phyloP scores from a whole-genome alignment of 2,329 filamentous ascomycete genomes.

The Fusarium solani-melongenae region DNA sequence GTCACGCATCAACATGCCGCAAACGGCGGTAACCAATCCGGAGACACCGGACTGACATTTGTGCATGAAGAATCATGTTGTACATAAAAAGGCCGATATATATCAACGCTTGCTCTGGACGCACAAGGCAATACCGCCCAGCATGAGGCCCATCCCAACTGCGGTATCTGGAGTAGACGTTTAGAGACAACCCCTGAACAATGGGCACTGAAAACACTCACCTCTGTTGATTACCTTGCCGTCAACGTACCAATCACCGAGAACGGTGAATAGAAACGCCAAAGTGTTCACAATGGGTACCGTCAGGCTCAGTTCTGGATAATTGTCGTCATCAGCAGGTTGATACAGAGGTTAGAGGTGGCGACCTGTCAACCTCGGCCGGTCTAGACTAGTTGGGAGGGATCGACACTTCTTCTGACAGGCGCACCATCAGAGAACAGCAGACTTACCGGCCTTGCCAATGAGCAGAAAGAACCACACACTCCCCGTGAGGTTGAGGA shows the following conservation, averaged over 20 bases:
- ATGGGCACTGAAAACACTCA: slow-evolving; percentile 54
- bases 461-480: slow-evolving; percentile 97
- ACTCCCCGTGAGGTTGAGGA: slow-evolving; percentile 91
- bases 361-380: slow-evolving; percentile 24
- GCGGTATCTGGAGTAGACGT: slow-evolving; percentile 72
- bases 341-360: slow-evolving; percentile 4
- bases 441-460: slow-evolving; percentile 81
- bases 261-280: slow-evolving; percentile 94
- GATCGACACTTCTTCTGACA: slow-evolving; percentile 22
- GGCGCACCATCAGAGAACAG: slow-evolving; percentile 5
- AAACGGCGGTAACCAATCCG: slow-evolving; percentile 38
- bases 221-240: slow-evolving; percentile 87
- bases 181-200: background rate
- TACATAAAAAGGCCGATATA: slow-evolving; percentile 1
- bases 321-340: slow-evolving; percentile 25
- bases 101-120: slow-evolving; percentile 72
- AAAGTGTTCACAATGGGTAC: slow-evolving; percentile 95
- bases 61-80: slow-evolving; percentile 16
- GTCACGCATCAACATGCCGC: slow-evolving; percentile 20
- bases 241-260: slow-evolving; percentile 96
- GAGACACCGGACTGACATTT: slow-evolving; percentile 11
- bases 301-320: slow-evolving; percentile 85
- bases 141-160: slow-evolving; percentile 82
- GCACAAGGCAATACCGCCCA: slow-evolving; percentile 84
- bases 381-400: slow-evolving; percentile 7